Evolutionary conservation across 1,139 yeast genomes (phyloP).

Genomic region (Diutina mesorugosa): DNA sequence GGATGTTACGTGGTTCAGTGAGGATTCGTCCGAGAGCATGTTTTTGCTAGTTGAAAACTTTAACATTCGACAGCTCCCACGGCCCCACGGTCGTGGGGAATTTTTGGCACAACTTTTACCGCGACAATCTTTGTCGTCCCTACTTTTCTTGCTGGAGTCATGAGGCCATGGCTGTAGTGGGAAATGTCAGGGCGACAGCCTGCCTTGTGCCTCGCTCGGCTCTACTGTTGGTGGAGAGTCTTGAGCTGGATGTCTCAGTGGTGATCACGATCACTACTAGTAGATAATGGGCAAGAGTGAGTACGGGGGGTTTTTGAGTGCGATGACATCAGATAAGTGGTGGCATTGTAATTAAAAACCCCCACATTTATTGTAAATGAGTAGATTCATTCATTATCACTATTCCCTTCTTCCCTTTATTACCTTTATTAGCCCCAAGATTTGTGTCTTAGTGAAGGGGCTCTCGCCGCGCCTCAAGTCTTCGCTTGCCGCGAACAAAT

Average conservation of each 20-base stretch:
- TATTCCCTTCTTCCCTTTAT: not conserved
- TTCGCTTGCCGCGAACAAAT: not conserved
- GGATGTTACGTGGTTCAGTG: constrained; percentile 99
- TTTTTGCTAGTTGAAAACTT: constrained; percentile 99
- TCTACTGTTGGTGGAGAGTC: constrained; percentile 13
- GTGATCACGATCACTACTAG: not conserved
- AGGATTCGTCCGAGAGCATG: constrained; percentile 99
- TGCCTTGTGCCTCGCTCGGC: constrained; percentile 71
- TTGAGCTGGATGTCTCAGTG: constrained; percentile 43
- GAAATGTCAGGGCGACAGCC: constrained; percentile 3
- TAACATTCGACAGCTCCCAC: constrained; percentile 93
- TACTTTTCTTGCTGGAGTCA: constrained; percentile 5
- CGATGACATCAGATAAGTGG: constrained; percentile 57
- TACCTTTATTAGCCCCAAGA: not conserved
- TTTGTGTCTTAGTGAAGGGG: not conserved
- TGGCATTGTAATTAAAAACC: constrained; percentile 63
- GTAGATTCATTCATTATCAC: not conserved
- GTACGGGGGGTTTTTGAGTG: constrained; percentile 53
- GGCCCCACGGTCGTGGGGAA: constrained; percentile 44
- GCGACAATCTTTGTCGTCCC: constrained; percentile 16
- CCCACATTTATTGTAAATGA: constrained; percentile 23
- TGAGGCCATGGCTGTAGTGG: constrained; percentile 14
- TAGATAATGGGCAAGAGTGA: constrained; percentile 47
- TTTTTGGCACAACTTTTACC: constrained; percentile 44
- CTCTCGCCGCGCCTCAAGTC: not conserved